Conservation (phyloP, 768 basidiomycete genomes). For the Rossbeevera mucosa region DNA sequence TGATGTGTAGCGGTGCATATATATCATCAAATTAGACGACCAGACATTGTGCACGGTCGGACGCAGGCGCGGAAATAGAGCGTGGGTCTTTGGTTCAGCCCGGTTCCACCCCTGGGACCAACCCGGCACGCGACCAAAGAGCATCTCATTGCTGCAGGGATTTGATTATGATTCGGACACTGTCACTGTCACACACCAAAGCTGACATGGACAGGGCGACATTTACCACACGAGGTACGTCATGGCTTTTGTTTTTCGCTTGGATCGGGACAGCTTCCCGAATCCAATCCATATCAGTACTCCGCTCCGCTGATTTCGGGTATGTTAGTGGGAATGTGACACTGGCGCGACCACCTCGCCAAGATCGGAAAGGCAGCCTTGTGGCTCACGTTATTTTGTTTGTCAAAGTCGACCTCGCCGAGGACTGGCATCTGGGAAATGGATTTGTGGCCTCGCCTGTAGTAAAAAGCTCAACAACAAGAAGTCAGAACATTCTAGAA, state of each 20-base stretch:
- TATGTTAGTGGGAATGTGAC: not conserved
- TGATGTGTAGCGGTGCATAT: not conserved
- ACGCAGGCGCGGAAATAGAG: constrained; percentile 17
- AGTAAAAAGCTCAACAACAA: too few relatives aligned
- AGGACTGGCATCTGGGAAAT: too few relatives aligned
- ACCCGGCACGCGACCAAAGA: not conserved
- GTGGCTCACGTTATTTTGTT: not conserved
- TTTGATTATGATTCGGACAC: not conserved
- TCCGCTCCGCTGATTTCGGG: not conserved
- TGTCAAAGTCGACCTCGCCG: too few relatives aligned
- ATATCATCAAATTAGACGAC: not conserved
- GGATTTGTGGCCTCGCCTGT: too few relatives aligned
- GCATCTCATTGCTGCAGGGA: not conserved
- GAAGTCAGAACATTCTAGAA: too few relatives aligned
- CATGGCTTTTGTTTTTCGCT: not conserved
- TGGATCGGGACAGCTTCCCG: not conserved
- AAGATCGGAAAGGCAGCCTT: constrained; percentile 5
- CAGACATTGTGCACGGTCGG: not conserved
- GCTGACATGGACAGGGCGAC: not conserved
- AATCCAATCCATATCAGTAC: not conserved
- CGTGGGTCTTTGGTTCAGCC: not conserved
- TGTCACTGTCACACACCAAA: not conserved
- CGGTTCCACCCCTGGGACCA: not conserved
- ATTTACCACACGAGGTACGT: too few relatives aligned
- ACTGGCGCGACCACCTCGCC: not conserved